Conservation (phyloP, 2,329 filamentous ascomycete species). For the Penicillium sp. region DNA sequence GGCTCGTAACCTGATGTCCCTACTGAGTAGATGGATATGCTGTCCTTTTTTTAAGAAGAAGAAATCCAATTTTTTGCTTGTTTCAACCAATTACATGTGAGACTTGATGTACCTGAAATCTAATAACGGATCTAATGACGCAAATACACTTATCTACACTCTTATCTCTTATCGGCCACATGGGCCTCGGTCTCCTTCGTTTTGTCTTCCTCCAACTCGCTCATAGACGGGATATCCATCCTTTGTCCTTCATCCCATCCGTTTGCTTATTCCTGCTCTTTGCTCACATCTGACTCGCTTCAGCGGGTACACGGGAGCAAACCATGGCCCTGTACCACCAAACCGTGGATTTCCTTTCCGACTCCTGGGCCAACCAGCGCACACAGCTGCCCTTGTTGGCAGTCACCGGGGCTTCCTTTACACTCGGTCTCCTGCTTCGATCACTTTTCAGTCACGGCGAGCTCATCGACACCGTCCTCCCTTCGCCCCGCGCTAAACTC, state of each 20-base stretch:
- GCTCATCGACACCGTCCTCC: conserved; percentile 21
- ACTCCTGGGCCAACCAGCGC: conserved; percentile 28
- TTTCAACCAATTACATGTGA: too few species aligned
- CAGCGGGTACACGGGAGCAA: conserved; percentile 2
- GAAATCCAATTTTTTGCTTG: too few species aligned
- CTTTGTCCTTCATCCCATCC: background rate
- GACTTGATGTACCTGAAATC: too few species aligned
- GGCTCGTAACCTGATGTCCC: too few species aligned
- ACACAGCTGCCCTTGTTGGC: conserved; percentile 33
- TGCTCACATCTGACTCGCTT: background rate
- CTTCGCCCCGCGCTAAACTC: conserved; percentile 36
- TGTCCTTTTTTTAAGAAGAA: too few species aligned
- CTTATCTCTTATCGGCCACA: conserved; percentile 9
- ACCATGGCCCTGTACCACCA: conserved; percentile 36
- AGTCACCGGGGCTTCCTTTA: conserved; percentile 35
- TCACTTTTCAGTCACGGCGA: conserved; percentile 22
- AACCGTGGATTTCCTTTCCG: conserved; percentile 33
- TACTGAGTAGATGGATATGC: too few species aligned
- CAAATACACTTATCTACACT: too few species aligned
- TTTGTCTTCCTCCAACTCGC: background rate
- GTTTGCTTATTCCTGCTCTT: background rate
- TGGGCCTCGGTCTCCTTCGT: conserved; percentile 6
- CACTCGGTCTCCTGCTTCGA: conserved; percentile 31
- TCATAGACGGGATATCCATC: background rate
- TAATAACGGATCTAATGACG: background rate